Evolutionary conservation across 352 stramenopile genomes (phyloP).

Genomic region (Phytophthora brassicae): DNA sequence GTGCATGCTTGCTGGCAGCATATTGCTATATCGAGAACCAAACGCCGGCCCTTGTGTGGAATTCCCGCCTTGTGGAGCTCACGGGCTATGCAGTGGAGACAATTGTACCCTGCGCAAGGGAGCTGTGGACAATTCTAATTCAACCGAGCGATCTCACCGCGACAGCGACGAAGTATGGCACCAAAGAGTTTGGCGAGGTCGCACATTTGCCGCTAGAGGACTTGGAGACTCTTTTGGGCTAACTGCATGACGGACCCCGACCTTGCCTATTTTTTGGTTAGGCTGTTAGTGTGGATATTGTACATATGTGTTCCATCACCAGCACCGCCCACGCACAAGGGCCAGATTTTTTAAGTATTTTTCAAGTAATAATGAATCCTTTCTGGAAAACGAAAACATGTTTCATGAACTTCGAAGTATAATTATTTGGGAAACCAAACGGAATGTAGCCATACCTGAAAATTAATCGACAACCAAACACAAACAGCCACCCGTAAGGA

Average conservation of each 20-base stretch:
- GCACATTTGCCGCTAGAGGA: constrained; percentile 39
- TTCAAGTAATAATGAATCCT: constrained; percentile 29
- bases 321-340: background rate
- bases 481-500: background rate
- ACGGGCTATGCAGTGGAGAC: constrained; percentile 47
- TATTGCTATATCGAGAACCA: constrained; percentile 53
- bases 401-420: too few relatives aligned
- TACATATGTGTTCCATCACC: constrained; percentile 18
- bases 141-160: constrained; percentile 44
- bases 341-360: constrained; percentile 35
- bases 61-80: constrained; percentile 47
- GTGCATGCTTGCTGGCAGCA: constrained; percentile 48
- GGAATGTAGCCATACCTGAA: too few relatives aligned
- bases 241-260: constrained; percentile 12
- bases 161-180: constrained; percentile 47
- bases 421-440: too few relatives aligned
- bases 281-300: constrained; percentile 30
- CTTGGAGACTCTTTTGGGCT: constrained; percentile 32
- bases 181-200: constrained; percentile 37
- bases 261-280: constrained; percentile 15
- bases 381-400: too few relatives aligned
- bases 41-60: constrained; percentile 44
- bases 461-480: background rate
- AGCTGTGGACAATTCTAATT: constrained; percentile 37
- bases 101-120: constrained; percentile 40